A percentile compares a stretch with the other conserved stretches of the same genome.
Evolutionary conservation across 148 eudicot genomes (phyloP).

Genomic region (Amaranthus cruentus): DNA sequence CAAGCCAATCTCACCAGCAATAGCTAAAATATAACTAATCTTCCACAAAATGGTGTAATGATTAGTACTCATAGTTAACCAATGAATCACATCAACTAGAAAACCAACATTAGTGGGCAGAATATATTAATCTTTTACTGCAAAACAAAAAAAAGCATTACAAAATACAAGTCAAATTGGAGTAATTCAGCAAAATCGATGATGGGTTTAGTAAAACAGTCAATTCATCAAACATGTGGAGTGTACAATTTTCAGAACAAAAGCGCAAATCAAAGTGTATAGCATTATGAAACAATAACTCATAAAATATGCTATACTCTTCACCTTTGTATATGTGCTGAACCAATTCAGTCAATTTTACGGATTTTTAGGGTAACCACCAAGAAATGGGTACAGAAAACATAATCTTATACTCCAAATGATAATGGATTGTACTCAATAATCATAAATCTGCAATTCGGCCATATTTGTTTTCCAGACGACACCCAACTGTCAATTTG

Average conservation of each 20-base stretch:
- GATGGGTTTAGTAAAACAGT: conserved; percentile 2
- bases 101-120: conserved; percentile 10
- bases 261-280: not conserved
- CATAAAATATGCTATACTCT: not conserved
- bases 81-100: conserved; percentile 19
- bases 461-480: no score
- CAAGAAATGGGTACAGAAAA: not conserved
- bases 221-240: conserved; percentile 23
- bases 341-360: no score
- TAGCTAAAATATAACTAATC: conserved; percentile 1
- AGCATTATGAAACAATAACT: not conserved
- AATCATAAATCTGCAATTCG: no score
- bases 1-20: not conserved
- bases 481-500: no score
- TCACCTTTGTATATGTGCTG: no score
- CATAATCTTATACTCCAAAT: not conserved
- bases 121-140: not conserved
- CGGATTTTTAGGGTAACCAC: no score
- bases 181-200: conserved; percentile 14
- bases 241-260: conserved; percentile 9
- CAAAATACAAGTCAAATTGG: not conserved
- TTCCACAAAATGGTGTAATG: conserved; percentile 3
- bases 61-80: conserved; percentile 19
- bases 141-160: conserved; percentile 6
- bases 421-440: not conserved